Percentiles rank a stretch among this genome's conserved stretches.
Conservation (phyloP, 192 early-diverging fungal species). For the Allomyces javanicus region DNA sequence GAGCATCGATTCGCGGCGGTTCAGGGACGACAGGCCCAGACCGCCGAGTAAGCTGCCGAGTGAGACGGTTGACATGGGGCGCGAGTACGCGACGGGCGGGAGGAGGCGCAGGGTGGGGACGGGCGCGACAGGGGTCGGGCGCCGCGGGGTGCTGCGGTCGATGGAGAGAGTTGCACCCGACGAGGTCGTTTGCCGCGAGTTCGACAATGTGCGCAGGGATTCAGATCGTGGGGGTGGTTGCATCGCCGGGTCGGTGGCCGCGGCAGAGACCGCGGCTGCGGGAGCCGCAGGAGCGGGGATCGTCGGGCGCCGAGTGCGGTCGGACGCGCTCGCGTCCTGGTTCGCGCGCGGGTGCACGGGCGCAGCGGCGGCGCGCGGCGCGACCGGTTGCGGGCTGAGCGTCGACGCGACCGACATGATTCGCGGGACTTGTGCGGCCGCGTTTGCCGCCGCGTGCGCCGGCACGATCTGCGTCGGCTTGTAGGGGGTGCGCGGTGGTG, state of each 20-base stretch:
- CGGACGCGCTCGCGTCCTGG: not conserved
- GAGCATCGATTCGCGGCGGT: not conserved
- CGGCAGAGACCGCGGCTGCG: not conserved
- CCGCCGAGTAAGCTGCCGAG: not conserved
- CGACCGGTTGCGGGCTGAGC: not conserved
- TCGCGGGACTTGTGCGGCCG: too few species aligned
- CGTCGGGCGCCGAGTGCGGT: not conserved
- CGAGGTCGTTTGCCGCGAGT: too few species aligned
- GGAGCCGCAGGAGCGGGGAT: not conserved
- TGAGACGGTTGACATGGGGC: too few species aligned
- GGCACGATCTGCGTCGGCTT: not conserved
- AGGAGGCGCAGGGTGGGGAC: not conserved
- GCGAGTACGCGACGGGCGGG: not conserved
- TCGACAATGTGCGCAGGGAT: too few species aligned
- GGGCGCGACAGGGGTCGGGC: not conserved
- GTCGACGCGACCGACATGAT: too few species aligned
- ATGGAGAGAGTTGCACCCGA: too few species aligned
- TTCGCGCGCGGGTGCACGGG: not conserved
- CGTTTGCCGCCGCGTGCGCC: not conserved
- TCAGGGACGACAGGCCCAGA: not conserved
- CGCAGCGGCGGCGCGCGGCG: not conserved
- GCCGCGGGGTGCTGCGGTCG: too few species aligned
- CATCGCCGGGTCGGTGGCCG: not conserved
- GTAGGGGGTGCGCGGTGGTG: not conserved
- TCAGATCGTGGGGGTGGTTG: not conserved